Conservation (phyloP, 2,329 filamentous ascomycete species). For the Fusarium compactum region DNA sequence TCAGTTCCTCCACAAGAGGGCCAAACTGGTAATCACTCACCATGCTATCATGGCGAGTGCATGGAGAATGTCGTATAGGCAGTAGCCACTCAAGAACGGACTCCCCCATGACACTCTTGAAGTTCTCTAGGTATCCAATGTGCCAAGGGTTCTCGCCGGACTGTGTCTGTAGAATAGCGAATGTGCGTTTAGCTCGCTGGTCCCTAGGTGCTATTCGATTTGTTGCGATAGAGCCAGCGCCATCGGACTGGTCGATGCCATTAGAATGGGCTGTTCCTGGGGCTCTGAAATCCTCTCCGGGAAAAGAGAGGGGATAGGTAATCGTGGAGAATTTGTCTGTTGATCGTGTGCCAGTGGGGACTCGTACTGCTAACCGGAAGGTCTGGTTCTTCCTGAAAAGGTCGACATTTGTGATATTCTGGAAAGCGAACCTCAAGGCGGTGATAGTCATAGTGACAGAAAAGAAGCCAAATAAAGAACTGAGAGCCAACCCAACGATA, state of each 20-base stretch:
- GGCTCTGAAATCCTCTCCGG: slow-evolving; percentile 23
- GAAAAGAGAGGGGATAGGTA: slow-evolving; percentile 65
- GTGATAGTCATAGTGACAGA: slow-evolving; percentile 80
- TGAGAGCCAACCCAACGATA: slow-evolving; percentile 74
- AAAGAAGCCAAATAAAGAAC: slow-evolving; percentile 84
- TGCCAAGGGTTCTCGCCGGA: slow-evolving; percentile 89
- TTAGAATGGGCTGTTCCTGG: slow-evolving; percentile 17
- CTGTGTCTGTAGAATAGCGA: slow-evolving; percentile 81
- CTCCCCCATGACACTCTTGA: slow-evolving; percentile 83
- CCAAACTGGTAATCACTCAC: slow-evolving; percentile 78
- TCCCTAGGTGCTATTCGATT: slow-evolving; percentile 52
- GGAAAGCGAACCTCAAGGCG: slow-evolving; percentile 75
- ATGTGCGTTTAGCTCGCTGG: slow-evolving; percentile 70
- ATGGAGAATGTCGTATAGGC: slow-evolving; percentile 80
- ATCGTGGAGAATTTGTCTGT: slow-evolving; percentile 63
- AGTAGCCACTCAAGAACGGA: slow-evolving; percentile 81
- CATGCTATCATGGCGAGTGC: slow-evolving; percentile 72
- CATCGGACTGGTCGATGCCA: slow-evolving; percentile 2
- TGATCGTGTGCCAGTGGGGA: slow-evolving; percentile 64
- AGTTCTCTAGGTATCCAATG: slow-evolving; percentile 76
- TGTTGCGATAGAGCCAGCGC: slow-evolving; percentile 28
- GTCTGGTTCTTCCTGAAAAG: slow-evolving; percentile 72
- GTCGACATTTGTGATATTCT: slow-evolving; percentile 89
- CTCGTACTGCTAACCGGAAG: slow-evolving; percentile 79
- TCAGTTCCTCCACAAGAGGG: slow-evolving; percentile 68